A percentile compares a stretch with the other conserved stretches of the same genome.
phyloP scores from a whole-genome alignment of 139 green algal genomes.

The Coelastrella sp. region DNA sequence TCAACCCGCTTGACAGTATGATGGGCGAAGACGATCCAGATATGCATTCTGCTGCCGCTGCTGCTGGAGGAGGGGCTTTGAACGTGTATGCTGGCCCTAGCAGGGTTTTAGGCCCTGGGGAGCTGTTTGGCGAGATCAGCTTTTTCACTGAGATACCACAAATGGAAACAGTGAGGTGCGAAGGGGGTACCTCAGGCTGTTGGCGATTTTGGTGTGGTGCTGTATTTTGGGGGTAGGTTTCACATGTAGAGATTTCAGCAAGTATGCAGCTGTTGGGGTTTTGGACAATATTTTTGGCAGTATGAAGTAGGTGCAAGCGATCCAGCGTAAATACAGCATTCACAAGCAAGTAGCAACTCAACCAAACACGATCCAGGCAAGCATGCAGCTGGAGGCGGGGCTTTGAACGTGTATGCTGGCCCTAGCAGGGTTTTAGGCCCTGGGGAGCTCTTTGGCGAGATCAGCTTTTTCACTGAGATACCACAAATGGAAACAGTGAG shows the following conservation, averaged over 20 bases:
- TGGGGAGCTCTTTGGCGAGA: conserved; percentile 45
- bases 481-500: conserved; percentile 49
- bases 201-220: too few relatives aligned
- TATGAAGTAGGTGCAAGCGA: too few relatives aligned
- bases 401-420: conserved; percentile 5
- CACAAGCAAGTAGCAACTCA: too few relatives aligned
- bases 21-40: conserved; percentile 22
- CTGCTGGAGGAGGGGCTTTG: neutral
- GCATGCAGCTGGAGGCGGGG: neutral
- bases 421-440: neutral
- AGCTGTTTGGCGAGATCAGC: conserved; percentile 47
- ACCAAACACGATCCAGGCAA: neutral
- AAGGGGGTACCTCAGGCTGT: neutral
- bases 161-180: conserved; percentile 47
- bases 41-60: neutral
- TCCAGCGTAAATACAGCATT: too few relatives aligned
- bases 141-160: conserved; percentile 54
- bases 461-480: conserved; percentile 54
- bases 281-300: too few relatives aligned
- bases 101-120: conserved; percentile 14
- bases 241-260: too few relatives aligned
- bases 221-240: too few relatives aligned
- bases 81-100: conserved; percentile 17
- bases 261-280: too few relatives aligned
- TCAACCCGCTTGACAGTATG: conserved; percentile 33